These are phyloP conservation scores for Rhizopogon roseolus DNA, from an alignment of 768 basidiomycete genomes.

Conservation along the genomic window DNA sequence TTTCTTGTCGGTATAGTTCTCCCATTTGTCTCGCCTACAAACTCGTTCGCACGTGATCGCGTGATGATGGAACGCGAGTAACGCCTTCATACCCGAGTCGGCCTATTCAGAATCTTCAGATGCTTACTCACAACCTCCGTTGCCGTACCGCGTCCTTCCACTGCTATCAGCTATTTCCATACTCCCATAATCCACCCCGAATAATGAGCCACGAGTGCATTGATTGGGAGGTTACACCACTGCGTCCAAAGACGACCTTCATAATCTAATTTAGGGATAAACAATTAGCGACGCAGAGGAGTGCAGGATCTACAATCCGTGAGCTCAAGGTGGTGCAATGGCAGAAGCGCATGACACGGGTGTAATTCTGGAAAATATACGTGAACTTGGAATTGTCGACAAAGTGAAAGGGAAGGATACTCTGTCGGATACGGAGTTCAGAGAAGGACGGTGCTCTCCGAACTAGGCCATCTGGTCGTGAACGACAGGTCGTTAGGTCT, in stretches of 20 bases:
- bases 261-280: background rate
- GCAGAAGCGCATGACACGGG: background rate
- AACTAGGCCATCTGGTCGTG: background rate
- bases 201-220: constrained; percentile 22
- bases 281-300: background rate
- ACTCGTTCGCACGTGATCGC: background rate
- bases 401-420: background rate
- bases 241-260: constrained; percentile 12
- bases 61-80: background rate
- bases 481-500: background rate
- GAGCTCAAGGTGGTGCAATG: background rate
- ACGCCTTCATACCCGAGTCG: background rate
- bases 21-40: too few relatives aligned
- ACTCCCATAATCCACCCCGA: background rate
- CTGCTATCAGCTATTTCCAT: too few relatives aligned
- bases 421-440: too few relatives aligned
- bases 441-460: background rate
- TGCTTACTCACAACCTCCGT: background rate
- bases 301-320: background rate
- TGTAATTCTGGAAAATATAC: too few relatives aligned
- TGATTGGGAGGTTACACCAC: constrained; percentile 17
- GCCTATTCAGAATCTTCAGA: too few relatives aligned
- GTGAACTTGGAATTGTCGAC: too few relatives aligned
- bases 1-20: too few relatives aligned
- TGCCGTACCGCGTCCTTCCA: background rate